Percentiles rank a stretch among this genome's conserved stretches.
Evolutionary conservation across 176 grass and related monocot species (phyloP).

Genomic region (Oryza rufipogon): DNA sequence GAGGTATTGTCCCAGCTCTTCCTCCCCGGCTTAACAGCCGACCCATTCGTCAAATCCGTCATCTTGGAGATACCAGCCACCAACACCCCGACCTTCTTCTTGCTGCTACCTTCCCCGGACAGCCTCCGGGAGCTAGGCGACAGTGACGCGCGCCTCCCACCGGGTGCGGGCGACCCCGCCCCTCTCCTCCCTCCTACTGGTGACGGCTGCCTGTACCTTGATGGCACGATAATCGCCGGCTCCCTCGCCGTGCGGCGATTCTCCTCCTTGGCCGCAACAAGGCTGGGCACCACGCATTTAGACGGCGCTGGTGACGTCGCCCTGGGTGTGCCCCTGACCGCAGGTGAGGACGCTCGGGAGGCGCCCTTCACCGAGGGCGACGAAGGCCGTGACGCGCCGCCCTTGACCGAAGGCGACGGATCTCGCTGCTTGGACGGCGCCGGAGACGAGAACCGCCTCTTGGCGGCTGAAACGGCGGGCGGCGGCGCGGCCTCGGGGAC

Average conservation of each 20-base stretch:
- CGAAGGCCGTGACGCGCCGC: conserved; percentile 26
- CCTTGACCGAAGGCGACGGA: conserved; percentile 45
- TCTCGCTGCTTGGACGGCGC: conserved; percentile 50
- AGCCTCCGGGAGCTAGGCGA: conserved; percentile 53
- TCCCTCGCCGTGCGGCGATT: conserved; percentile 61
- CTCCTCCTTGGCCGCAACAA: conserved; percentile 76
- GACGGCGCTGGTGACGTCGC: conserved; percentile 75
- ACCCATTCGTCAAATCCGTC: conserved; percentile 63
- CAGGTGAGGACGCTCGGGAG: conserved; percentile 53
- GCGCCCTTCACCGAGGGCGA: conserved; percentile 29
- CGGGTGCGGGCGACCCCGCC: conserved; percentile 44
- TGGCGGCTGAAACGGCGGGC: not conserved
- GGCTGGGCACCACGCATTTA: conserved; percentile 82
- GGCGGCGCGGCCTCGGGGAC: conserved; percentile 27
- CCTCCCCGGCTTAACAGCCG: conserved; percentile 55
- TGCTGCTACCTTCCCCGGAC: conserved; percentile 57
- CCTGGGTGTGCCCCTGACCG: conserved; percentile 41
- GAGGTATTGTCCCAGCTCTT: conserved; percentile 91
- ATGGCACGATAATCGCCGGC: conserved; percentile 78
- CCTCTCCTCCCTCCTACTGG: conserved; percentile 53
- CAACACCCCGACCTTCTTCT: conserved; percentile 73
- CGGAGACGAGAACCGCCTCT: conserved; percentile 70
- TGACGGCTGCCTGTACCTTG: conserved; percentile 80
- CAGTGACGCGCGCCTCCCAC: conserved; percentile 60
- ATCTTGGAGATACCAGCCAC: conserved; percentile 84